Base-by-base conservation (phyloP, 2,329 filamentous ascomycete genomes). In the Trichoderma oligosporum region DNA sequence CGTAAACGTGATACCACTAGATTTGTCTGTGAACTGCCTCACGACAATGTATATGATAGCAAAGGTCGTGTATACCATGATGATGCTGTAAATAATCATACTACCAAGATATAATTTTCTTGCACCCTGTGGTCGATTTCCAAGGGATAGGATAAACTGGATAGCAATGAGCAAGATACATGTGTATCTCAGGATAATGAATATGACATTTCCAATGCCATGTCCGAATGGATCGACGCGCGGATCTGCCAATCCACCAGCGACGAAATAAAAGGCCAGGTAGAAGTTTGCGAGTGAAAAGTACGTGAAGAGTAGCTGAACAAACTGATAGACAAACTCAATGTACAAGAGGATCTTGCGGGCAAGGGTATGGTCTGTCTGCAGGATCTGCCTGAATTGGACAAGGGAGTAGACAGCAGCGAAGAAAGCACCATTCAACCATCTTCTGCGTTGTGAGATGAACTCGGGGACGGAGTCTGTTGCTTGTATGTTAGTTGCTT, bases 211-310 rank as follows among this genome's bases (percentile, higher is more conserved):
- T 47, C 89, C 93, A 62, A 96, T 86, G 61, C 85, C 82, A 73
- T 96, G 89, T 14, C 92, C 92, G 65, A 99, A 99, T 0, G 95
- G 95, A 71, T 99, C 94, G 63, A 95, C 78, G 24, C 78, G 77
- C 0, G 83, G 76, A 66, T 97, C 91, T 0, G 88, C 82, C 14
- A 99, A 81, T 38, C 92, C 95, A 41, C 94, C 94, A 20, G 91
- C 91, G 63, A 99, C 87, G 77, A 99, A 99, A 81, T 92, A 99
- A 76, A 99, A 99, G 58, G 92, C 96, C 52, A 99, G 85, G 73
- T 97, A 99, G 79, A 97, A 99, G 78, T 99, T 99, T 72, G 93
- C 92, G 38, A 99, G 84, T 9, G 93, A 96, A 78, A 99, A 97
- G 78, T 91, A 99, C 44, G 94, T 99, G 77, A 99, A 99, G 60